A percentile compares a stretch with the other conserved stretches of the same genome.
phyloP scores from a whole-genome alignment of 2,329 filamentous ascomycete genomes.

The Ceratocystis cubensis region DNA sequence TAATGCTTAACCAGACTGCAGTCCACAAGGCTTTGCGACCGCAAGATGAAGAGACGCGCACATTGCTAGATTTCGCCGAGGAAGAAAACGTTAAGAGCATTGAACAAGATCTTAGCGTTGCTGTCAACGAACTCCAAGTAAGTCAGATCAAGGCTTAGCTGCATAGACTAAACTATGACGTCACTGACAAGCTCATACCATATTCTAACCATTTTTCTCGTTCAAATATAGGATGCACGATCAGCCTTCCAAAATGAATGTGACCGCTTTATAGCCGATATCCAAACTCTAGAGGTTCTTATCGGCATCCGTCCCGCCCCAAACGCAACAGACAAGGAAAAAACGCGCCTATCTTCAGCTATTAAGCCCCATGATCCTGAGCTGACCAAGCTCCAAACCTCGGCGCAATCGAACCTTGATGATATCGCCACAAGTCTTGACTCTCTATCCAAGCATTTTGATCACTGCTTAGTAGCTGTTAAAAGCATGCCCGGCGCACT shows the following conservation, averaged over 20 bases:
- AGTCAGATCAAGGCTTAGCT: conserved; percentile 17
- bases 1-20: conserved; percentile 47
- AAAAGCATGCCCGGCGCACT: conserved; percentile 77
- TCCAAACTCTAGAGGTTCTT: conserved; percentile 50
- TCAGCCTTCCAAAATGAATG: conserved; percentile 66
- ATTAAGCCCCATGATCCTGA: conserved; percentile 24
- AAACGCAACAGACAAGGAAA: conserved; percentile 26
- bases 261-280: conserved; percentile 59
- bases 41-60: conserved; percentile 44
- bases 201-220: conserved; percentile 19
- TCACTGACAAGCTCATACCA: neutral
- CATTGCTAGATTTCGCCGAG: conserved; percentile 64
- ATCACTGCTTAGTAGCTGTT: conserved; percentile 82
- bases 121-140: conserved; percentile 59
- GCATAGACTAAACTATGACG: neutral
- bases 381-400: conserved; percentile 43
- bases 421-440: conserved; percentile 71
- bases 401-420: conserved; percentile 61
- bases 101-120: conserved; percentile 53
- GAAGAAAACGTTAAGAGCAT: conserved; percentile 55
- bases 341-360: conserved; percentile 14
- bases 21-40: conserved; percentile 55
- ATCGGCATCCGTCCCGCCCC: conserved; percentile 30
- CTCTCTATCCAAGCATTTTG: conserved; percentile 76
- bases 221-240: conserved; percentile 37